These are phyloP conservation scores for Sclerospora graminicola DNA, from an alignment of 352 stramenopile species.

Conservation along the genomic window DNA sequence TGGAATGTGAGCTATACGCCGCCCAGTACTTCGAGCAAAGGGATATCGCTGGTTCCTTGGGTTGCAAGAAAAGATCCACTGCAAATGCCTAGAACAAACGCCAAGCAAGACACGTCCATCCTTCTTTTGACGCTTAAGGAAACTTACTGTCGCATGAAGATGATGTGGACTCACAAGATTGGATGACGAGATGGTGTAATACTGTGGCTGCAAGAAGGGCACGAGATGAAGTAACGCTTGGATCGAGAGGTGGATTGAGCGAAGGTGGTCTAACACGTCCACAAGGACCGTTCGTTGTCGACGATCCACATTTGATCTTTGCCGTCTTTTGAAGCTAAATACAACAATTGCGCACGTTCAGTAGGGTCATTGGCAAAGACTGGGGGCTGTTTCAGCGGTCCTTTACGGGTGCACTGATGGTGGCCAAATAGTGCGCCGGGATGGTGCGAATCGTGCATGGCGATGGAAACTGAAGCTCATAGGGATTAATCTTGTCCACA, in stretches of 20 bases:
- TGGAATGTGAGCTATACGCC: too few relatives aligned
- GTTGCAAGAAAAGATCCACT: too few relatives aligned
- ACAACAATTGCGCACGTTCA: constrained; percentile 46
- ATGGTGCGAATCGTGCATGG: constrained; percentile 90
- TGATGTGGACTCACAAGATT: constrained; percentile 83
- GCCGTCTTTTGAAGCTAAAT: constrained; percentile 75
- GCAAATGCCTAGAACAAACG: too few relatives aligned
- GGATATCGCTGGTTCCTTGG: too few relatives aligned
- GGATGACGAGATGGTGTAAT: constrained; percentile 98
- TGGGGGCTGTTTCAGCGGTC: constrained; percentile 70
- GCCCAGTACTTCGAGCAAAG: too few relatives aligned
- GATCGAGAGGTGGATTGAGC: constrained; percentile 47
- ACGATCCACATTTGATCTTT: constrained; percentile 90
- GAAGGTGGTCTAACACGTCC: constrained; percentile 83
- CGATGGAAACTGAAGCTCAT: constrained; percentile 88
- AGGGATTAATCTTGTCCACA: constrained; percentile 30
- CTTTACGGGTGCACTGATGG: constrained; percentile 87
- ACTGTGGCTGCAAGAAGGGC: constrained; percentile 89
- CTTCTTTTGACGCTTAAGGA: too few relatives aligned
- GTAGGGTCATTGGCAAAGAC: constrained; percentile 50
- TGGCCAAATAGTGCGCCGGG: constrained; percentile 88
- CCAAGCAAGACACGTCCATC: too few relatives aligned
- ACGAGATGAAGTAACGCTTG: constrained; percentile 87
- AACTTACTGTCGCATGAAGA: constrained; percentile 94
- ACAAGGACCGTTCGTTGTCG: constrained; percentile 86